Evolutionary conservation across 2,329 filamentous ascomycete genomes (phyloP), one percentile per base, ranked within the genome.

Genomic region (Colletotrichum kahawae): DNA sequence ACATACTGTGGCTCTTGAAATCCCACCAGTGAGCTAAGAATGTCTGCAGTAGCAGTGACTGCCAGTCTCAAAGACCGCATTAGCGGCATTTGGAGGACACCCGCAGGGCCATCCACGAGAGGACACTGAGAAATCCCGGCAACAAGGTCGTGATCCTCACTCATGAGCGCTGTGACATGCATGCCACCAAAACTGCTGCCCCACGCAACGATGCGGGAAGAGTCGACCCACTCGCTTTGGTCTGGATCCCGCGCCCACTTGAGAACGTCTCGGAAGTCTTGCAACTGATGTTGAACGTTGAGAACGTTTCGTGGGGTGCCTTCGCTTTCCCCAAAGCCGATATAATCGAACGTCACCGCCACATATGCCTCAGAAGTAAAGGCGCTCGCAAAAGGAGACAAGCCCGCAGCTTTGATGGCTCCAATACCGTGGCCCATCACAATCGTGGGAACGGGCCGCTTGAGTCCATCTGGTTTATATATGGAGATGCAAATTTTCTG

Each of bases 121-220:
- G 72, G 72, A 24, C 72, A 75, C 62, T 75, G 72, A 12, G 72
- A 56, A 18, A 75, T 63, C 6, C 72, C 72, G 21, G 72, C 72
- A 14, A 38, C 68, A 4, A 75, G 38, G 5, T 34, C 54, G 54
- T 71, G 68, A 13, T 75, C 72, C 33, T 75, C 68, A 3, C 67
- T 63, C 54, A 75, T 38, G 5, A 75, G 51, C 10, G 62, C 33
- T 2, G 72, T 75, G 54, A 56, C 54, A 56, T 75, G 72, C 72
- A 75, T 75, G 36, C 72, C 72, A 31, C 72, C 72, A 21, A 75
- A 75, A 27, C 72, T 75, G 21, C 67, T 75, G 2, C 72, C 72
- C 72, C 72, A 75, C 14, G 56, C 72, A 14, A 75, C 68, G 38
- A 75, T 60, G 38, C 72, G 68, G 4, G 54, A 51, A 7, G 71